Conservation (phyloP, 768 basidiomycete species). For the Agaricus sinodeliciosus region DNA sequence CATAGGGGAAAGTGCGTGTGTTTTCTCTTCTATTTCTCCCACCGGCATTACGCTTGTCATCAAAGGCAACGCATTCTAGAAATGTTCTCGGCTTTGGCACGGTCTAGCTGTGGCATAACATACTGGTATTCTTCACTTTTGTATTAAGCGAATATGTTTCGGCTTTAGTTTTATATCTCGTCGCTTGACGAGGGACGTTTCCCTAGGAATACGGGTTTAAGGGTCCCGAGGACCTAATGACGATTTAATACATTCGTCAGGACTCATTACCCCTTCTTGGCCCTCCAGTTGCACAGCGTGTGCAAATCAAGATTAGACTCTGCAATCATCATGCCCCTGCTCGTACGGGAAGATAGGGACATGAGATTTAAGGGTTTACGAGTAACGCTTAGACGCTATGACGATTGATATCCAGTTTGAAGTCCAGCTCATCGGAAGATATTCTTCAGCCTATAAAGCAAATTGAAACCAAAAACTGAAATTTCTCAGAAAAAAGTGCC, state of each 20-base stretch:
- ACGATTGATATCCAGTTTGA: no score
- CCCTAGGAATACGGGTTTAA: conserved; percentile 5
- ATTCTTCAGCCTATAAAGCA: no score
- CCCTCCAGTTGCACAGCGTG: background rate
- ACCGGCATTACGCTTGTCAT: no score
- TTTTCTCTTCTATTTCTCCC: no score
- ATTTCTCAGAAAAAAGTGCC: no score
- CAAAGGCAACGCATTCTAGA: no score
- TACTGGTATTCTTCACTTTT: no score
- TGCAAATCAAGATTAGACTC: conserved; percentile 1
- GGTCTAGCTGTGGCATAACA: no score
- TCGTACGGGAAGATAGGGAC: conserved; percentile 4
- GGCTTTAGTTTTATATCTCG: background rate
- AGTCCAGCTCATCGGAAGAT: no score
- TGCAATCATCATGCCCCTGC: conserved; percentile 11
- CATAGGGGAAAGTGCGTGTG: no score
- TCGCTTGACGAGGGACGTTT: background rate
- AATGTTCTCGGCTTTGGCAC: no score
- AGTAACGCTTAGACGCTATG: background rate
- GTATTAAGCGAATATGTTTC: background rate
- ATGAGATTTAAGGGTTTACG: background rate
- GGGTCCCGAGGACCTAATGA: conserved; percentile 10
- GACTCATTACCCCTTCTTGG: background rate
- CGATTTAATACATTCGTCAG: background rate
- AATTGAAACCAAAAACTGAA: no score